A percentile compares a stretch with the other conserved stretches of the same genome.
These are phyloP conservation scores for Cynara cardunculus DNA, from an alignment of 129 eudicot genomes.

Conservation along the genomic window DNA sequence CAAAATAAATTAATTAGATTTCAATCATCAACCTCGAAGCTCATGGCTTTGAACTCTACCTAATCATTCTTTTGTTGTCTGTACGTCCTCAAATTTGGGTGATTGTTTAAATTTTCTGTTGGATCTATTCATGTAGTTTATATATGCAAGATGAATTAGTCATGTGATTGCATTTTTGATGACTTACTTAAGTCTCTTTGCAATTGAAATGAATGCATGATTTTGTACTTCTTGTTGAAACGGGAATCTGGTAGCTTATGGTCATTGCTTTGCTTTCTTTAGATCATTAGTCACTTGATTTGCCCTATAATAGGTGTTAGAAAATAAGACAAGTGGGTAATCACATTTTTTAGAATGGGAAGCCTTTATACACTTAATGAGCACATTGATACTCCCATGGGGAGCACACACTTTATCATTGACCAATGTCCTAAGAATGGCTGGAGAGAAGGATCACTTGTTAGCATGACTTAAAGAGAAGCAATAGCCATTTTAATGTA, in stretches of 20 bases:
- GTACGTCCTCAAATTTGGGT: not conserved
- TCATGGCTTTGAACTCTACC: not conserved
- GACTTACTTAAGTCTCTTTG: not conserved
- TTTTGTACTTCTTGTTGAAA: not conserved
- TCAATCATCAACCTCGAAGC: not conserved
- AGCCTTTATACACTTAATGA: not conserved
- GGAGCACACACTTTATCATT: no score
- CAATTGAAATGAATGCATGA: not conserved
- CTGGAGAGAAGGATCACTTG: no score
- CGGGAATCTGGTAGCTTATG: not conserved
- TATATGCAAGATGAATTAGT: not conserved
- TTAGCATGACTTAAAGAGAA: no score
- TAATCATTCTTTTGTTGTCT: not conserved
- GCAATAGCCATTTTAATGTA: no score
- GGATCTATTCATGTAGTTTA: constrained; percentile 1
- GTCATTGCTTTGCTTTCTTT: not conserved
- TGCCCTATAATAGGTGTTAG: not conserved
- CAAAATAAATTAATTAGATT: not conserved
- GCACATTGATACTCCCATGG: not conserved
- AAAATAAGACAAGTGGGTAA: no score
- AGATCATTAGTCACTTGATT: not conserved
- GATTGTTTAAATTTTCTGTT: not conserved
- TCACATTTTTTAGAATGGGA: not conserved
- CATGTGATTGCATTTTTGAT: not conserved
- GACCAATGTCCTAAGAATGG: no score